These are phyloP conservation scores for Chaetomium strumarium DNA, from an alignment of 2,329 filamentous ascomycete species.

Conservation along the genomic window DNA sequence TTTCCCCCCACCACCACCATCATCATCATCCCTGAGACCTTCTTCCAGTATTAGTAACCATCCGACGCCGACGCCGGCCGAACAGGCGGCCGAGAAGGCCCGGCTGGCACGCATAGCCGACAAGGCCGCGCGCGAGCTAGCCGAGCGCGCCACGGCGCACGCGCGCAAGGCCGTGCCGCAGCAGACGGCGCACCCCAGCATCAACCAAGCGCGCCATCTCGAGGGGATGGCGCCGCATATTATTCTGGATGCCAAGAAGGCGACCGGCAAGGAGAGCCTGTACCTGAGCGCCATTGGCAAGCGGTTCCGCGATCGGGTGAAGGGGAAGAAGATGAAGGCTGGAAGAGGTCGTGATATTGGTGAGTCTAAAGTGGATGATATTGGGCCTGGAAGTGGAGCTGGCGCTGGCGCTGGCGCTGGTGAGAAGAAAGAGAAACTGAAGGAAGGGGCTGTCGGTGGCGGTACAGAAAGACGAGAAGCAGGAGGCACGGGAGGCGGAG, in stretches of 20 bases:
- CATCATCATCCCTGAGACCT: slow-evolving; percentile 15
- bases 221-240: slow-evolving; percentile 55
- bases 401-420: slow-evolving; percentile 7
- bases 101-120: slow-evolving; percentile 53
- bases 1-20: slow-evolving; percentile 13
- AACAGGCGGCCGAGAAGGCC: slow-evolving; percentile 55
- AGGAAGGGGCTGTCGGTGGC: not conserved
- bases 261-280: slow-evolving; percentile 69
- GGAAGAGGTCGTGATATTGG: not conserved
- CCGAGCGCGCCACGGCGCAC: slow-evolving; percentile 52
- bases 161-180: slow-evolving; percentile 44
- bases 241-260: slow-evolving; percentile 72
- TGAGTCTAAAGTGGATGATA: not conserved
- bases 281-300: slow-evolving; percentile 58
- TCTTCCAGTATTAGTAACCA: not conserved
- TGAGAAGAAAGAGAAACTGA: not conserved
- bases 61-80: slow-evolving; percentile 43
- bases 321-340: not conserved
- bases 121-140: slow-evolving; percentile 48
- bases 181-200: slow-evolving; percentile 48
- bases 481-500: not conserved
- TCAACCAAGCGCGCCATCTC: slow-evolving; percentile 54
- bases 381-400: slow-evolving; percentile 9
- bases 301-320: slow-evolving; percentile 35
- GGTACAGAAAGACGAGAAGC: not conserved